Conservation (phyloP, 331 rosid genomes). For the Prunus yedoensis region DNA sequence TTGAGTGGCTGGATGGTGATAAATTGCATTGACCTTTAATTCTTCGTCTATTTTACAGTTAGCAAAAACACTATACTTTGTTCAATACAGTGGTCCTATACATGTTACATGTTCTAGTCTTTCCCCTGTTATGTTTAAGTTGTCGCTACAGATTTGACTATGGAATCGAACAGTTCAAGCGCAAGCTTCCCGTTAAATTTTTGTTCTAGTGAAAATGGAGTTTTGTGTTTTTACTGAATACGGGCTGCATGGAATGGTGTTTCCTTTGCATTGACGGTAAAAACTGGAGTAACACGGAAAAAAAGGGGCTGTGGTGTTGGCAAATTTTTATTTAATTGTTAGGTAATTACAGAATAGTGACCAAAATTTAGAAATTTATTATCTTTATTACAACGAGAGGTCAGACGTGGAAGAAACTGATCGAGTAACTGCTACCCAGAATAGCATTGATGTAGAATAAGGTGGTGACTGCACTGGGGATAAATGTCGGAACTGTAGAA, state of each 20-base stretch:
- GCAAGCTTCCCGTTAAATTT: background rate
- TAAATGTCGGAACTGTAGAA: constrained; percentile 18
- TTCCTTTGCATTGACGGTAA: background rate
- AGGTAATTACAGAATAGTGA: background rate
- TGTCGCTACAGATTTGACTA: background rate
- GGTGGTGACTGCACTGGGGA: background rate
- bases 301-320: background rate
- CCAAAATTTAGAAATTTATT: background rate
- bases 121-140: background rate
- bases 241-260: background rate
- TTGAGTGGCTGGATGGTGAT: constrained; percentile 67
- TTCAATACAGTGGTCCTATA: background rate
- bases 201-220: background rate
- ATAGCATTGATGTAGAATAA: background rate
- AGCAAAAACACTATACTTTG: background rate
- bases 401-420: constrained; percentile 23
- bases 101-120: background rate
- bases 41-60: background rate
- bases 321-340: background rate
- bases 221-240: background rate
- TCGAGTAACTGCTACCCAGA: constrained; percentile 24
- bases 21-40: constrained; percentile 41
- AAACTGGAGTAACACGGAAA: too few relatives aligned
- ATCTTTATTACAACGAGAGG: constrained; percentile 5
- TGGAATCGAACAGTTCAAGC: background rate